Percentiles rank a stretch among this genome's conserved stretches.
Evolutionary conservation across 2,329 filamentous ascomycete species (phyloP).

Genomic region (Exophiala sp.): DNA sequence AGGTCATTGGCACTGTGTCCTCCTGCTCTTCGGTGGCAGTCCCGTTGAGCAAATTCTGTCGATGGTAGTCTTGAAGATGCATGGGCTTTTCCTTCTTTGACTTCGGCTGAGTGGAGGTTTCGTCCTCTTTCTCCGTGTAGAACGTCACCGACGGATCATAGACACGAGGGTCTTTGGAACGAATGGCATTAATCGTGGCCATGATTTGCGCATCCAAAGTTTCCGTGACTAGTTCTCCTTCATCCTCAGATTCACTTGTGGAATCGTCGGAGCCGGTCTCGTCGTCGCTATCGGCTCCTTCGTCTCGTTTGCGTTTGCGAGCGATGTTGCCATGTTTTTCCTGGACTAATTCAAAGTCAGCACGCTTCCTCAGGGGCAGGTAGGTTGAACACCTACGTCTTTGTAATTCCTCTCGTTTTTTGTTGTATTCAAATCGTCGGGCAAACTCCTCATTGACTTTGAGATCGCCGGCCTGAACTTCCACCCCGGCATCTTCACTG

Average conservation of each 20-base stretch:
- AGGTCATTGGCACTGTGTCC: conserved; percentile 56
- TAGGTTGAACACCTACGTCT: conserved; percentile 31
- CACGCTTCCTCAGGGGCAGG: neutral
- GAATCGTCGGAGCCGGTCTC: conserved; percentile 53
- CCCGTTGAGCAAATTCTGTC: conserved; percentile 76
- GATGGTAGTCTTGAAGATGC: conserved; percentile 83
- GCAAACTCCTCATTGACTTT: conserved; percentile 91
- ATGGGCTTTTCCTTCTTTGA: conserved; percentile 74
- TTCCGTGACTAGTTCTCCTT: conserved; percentile 77
- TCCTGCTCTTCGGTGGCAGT: conserved; percentile 53
- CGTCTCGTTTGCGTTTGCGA: conserved; percentile 36
- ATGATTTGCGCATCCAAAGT: conserved; percentile 81
- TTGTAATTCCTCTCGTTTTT: conserved; percentile 85
- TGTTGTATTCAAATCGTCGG: conserved; percentile 87
- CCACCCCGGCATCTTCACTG: conserved; percentile 38
- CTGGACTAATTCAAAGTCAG: conserved; percentile 58
- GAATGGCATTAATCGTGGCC: conserved; percentile 79
- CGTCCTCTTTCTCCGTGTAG: conserved; percentile 61
- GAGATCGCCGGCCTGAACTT: conserved; percentile 45
- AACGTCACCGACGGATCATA: conserved; percentile 78
- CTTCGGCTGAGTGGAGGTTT: conserved; percentile 33
- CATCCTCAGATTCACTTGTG: conserved; percentile 63
- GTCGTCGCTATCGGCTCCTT: conserved; percentile 44
- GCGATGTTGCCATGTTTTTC: conserved; percentile 66
- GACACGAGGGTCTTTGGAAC: conserved; percentile 81